Percentiles rank a stretch among this genome's conserved stretches.
These are phyloP conservation scores for Trichosanthes truncata DNA, from an alignment of 306 rosid genomes.

Conservation along the genomic window DNA sequence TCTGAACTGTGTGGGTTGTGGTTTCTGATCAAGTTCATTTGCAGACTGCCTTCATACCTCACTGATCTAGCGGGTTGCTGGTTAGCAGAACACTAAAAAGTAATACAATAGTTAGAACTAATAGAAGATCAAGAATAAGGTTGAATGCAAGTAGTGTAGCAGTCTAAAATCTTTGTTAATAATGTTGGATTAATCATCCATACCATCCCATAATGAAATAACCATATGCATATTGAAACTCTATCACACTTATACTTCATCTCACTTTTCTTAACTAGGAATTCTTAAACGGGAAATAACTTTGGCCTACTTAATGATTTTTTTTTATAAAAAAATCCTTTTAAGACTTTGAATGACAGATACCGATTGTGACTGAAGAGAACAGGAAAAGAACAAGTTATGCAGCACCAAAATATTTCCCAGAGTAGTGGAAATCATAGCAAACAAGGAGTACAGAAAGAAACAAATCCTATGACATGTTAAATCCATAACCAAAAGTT, in stretches of 20 bases:
- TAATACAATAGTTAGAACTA: background rate
- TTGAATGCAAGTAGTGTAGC: background rate
- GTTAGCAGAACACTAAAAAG: background rate
- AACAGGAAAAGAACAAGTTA: background rate
- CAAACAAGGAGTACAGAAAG: background rate
- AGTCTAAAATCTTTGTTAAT: background rate
- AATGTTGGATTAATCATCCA: background rate
- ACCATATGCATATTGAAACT: background rate
- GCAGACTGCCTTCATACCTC: background rate
- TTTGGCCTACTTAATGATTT: background rate
- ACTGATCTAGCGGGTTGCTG: background rate
- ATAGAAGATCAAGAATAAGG: background rate
- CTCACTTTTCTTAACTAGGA: background rate
- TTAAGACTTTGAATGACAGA: background rate
- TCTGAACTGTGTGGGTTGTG: background rate
- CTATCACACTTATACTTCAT: background rate
- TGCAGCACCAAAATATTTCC: background rate
- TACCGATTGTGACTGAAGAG: background rate
- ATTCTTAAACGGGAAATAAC: background rate
- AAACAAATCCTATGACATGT: background rate
- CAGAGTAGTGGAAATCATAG: background rate
- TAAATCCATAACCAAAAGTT: background rate
- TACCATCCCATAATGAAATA: background rate
- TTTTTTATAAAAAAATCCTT: background rate
- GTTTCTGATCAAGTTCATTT: background rate